phyloP scores from a whole-genome alignment of 2,329 filamentous ascomycete species.

The Scedosporium dehoogii region DNA sequence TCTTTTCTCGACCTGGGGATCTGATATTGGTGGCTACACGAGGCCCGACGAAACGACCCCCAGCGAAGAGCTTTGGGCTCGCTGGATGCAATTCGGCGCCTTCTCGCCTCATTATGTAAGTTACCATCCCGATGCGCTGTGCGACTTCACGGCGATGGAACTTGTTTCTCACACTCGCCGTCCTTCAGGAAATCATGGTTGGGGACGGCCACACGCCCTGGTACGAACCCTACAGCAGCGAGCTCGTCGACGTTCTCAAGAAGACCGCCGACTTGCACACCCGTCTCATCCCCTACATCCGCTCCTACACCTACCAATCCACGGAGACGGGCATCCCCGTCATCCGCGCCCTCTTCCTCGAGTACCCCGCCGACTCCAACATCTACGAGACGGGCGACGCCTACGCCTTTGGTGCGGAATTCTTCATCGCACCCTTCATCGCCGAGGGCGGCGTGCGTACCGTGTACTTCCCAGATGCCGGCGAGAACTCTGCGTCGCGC shows the following conservation, averaged over 20 bases:
- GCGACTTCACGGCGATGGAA: neutral
- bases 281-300: neutral
- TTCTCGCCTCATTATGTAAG: conserved; percentile 1
- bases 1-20: neutral
- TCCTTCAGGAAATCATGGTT: neutral
- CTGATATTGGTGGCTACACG: neutral
- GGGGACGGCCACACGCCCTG: neutral
- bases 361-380: neutral
- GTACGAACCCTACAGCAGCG: neutral
- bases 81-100: neutral
- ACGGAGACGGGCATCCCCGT: neutral
- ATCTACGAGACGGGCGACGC: neutral
- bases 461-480: neutral
- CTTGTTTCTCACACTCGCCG: neutral
- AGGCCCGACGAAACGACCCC: neutral
- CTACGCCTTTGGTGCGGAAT: neutral
- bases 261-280: neutral
- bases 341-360: neutral
- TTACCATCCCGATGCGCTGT: neutral
- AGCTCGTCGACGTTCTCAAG: neutral
- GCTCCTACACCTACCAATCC: neutral
- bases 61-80: neutral
- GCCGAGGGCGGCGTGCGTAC: neutral
- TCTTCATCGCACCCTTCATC: neutral
- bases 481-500: neutral